Conservation (phyloP, 2,329 filamentous ascomycete genomes). For the Byssothecium circinans region DNA sequence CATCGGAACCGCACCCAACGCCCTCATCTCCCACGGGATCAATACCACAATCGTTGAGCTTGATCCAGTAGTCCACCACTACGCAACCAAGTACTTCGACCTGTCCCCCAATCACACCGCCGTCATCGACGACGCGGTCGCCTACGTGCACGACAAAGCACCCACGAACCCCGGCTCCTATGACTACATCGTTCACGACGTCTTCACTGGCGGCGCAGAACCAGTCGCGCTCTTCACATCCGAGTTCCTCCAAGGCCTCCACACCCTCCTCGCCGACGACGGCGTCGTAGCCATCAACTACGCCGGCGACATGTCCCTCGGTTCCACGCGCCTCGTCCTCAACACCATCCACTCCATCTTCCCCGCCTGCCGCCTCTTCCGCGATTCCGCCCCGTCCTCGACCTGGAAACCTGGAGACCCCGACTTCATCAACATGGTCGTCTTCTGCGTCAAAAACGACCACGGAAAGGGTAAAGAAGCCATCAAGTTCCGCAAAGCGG, state of each 20-base stretch:
- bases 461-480: conserved; percentile 35
- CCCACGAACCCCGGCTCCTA: conserved; percentile 55
- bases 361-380: conserved; percentile 86
- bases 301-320: conserved; percentile 80
- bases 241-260: conserved; percentile 75
- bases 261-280: conserved; percentile 70
- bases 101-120: conserved; percentile 75
- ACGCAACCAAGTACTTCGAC: conserved; percentile 79
- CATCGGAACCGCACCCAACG: conserved; percentile 86
- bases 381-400: conserved; percentile 66
- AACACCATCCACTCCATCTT: conserved; percentile 82
- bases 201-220: conserved; percentile 95
- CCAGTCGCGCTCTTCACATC: conserved; percentile 84
- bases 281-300: conserved; percentile 96
- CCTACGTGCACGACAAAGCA: conserved; percentile 62
- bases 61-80: conserved; percentile 83
- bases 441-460: conserved; percentile 79
- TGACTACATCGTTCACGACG: conserved; percentile 95
- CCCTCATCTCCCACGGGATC: conserved; percentile 83
- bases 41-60: conserved; percentile 94
- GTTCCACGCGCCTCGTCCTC: conserved; percentile 75
- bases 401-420: conserved; percentile 34
- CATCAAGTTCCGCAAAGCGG: conserved; percentile 68
- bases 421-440: conserved; percentile 94
- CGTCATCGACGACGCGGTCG: conserved; percentile 79